Conservation (phyloP, 1,139 yeast species). For the Arxiozyma slooffiae region DNA sequence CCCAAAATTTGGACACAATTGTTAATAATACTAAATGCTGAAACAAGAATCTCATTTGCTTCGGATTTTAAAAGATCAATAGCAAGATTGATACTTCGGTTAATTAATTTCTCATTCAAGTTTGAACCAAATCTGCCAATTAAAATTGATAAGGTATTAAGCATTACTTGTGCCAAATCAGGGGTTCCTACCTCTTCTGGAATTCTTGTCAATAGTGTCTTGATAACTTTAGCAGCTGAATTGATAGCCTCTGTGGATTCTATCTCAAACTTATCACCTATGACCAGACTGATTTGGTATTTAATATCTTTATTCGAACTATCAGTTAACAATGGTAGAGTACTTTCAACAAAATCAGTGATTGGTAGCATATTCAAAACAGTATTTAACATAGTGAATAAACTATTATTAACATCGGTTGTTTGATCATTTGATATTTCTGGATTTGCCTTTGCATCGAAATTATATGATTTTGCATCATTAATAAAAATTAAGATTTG, state of each 20-base stretch:
- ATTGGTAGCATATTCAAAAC: conserved; percentile 67
- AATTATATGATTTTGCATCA: conserved; percentile 6
- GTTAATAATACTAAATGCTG: conserved; percentile 66
- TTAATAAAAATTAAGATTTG: conserved; percentile 31
- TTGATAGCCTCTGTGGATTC: conserved; percentile 53
- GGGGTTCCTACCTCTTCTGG: conserved; percentile 32
- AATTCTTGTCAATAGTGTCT: conserved; percentile 41
- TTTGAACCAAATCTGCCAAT: conserved; percentile 52
- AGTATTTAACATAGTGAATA: conserved; percentile 47
- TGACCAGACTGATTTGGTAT: conserved; percentile 48
- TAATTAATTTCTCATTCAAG: conserved; percentile 41
- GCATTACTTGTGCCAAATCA: conserved; percentile 54
- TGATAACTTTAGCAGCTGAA: conserved; percentile 41
- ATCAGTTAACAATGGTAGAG: conserved; percentile 39
- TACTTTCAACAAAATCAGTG: conserved; percentile 56
- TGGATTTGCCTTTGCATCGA: not conserved
- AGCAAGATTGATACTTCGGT: conserved; percentile 42
- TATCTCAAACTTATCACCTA: conserved; percentile 59
- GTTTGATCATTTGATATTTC: conserved; percentile 12
- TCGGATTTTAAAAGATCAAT: conserved; percentile 42
- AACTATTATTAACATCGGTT: conserved; percentile 22
- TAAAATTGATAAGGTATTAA: conserved; percentile 59
- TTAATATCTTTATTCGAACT: conserved; percentile 33
- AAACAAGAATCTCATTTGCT: conserved; percentile 53
- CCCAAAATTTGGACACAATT: conserved; percentile 67